These are phyloP conservation scores for Apiotrichum montevideense DNA, from an alignment of 1,284 basidiomycete species.

Conservation along the genomic window DNA sequence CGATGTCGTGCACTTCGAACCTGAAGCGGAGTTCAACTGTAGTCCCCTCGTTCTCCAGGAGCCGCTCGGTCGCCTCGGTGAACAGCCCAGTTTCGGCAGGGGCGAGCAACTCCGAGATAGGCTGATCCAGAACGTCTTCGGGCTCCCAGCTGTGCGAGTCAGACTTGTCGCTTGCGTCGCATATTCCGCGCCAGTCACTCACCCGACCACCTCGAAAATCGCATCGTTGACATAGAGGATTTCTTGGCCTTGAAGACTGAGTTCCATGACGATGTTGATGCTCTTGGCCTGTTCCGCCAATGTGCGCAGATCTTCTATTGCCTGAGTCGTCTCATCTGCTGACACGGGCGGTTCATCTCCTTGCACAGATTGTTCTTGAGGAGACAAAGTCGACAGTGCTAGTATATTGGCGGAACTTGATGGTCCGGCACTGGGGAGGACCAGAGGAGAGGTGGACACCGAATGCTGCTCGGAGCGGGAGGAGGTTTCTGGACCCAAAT, in stretches of 20 bases:
- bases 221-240: constrained; percentile 92
- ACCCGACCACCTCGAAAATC: constrained; percentile 86
- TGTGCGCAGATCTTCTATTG: constrained; percentile 72
- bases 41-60: constrained; percentile 86
- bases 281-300: constrained; percentile 89
- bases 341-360: not conserved
- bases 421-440: not conserved
- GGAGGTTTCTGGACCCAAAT: constrained; percentile 3
- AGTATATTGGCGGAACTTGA: not conserved
- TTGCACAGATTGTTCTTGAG: not conserved
- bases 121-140: constrained; percentile 67
- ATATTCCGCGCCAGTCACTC: constrained; percentile 41
- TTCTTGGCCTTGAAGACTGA: constrained; percentile 80
- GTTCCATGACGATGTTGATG: constrained; percentile 91
- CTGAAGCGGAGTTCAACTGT: constrained; percentile 90
- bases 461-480: not conserved
- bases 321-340: constrained; percentile 45
- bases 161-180: not conserved
- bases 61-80: constrained; percentile 73
- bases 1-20: constrained; percentile 53
- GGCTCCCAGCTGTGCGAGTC: constrained; percentile 65
- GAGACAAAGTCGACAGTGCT: not conserved
- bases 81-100: constrained; percentile 82
- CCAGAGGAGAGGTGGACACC: not conserved
- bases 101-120: constrained; percentile 75